A percentile compares a stretch with the other conserved stretches of the same genome.
These are phyloP conservation scores for Ambrosia trifida DNA, from an alignment of 129 eudicot species.

Conservation along the genomic window DNA sequence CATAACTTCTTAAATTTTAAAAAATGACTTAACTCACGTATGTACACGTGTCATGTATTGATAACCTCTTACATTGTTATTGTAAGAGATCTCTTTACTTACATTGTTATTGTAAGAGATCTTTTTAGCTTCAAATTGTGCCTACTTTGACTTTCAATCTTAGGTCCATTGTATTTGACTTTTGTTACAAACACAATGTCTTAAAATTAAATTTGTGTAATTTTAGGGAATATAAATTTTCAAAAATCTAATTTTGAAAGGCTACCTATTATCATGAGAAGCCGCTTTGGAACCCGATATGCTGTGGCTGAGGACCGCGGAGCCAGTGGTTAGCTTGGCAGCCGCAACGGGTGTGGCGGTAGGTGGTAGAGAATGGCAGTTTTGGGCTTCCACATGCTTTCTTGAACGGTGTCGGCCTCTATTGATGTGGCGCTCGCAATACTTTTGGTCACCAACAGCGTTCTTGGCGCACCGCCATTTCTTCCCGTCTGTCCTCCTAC, in stretches of 20 bases:
- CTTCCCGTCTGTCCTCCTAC: conserved; percentile 84
- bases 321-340: conserved; percentile 15
- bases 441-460: conserved; percentile 69
- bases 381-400: conserved; percentile 93
- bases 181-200: neutral
- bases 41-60: too few species aligned
- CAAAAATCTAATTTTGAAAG: neutral
- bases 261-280: conserved; percentile 15
- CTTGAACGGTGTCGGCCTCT: conserved; percentile 98
- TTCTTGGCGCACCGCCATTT: conserved; percentile 90
- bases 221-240: too few species aligned
- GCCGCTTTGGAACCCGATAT: conserved; percentile 24
- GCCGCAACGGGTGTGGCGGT: conserved; percentile 16
- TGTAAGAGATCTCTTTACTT: conserved; percentile 15
- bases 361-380: conserved; percentile 46
- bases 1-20: neutral
- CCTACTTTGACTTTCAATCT: neutral
- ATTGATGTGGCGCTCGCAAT: conserved; percentile 82
- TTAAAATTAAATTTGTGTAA: neutral
- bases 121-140: conserved; percentile 10
- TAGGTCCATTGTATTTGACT: conserved; percentile 23
- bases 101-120: conserved; percentile 3
- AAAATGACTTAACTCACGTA: neutral
- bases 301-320: conserved; percentile 11
- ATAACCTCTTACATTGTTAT: too few species aligned